A percentile compares a stretch with the other conserved stretches of the same genome.
These are phyloP conservation scores for Silene coronaria DNA, from an alignment of 179 eudicot species.

Conservation along the genomic window DNA sequence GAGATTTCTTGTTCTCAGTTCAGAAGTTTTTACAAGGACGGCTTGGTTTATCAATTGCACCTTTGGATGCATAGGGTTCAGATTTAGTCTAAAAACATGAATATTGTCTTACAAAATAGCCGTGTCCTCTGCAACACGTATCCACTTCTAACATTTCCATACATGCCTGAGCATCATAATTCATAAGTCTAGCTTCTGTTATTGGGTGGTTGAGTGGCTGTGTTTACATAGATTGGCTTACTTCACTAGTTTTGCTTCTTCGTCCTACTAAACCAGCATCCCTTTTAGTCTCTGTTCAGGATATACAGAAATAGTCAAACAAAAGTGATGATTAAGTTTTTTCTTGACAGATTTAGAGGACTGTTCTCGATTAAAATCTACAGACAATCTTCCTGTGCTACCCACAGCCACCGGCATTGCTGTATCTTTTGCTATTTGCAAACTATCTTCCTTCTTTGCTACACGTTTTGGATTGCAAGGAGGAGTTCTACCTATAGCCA, in stretches of 20 bases:
- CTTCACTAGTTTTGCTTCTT: too few relatives aligned
- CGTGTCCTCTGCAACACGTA: too few relatives aligned
- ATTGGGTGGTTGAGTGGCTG: too few relatives aligned
- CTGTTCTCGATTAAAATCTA: slow-evolving; percentile 20
- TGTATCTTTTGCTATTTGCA: slow-evolving; percentile 60
- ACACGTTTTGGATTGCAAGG: slow-evolving; percentile 40
- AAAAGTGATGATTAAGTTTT: background rate
- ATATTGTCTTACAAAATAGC: too few relatives aligned
- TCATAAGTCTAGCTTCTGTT: too few relatives aligned
- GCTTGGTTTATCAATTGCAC: background rate
- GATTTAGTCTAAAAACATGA: background rate
- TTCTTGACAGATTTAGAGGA: slow-evolving; percentile 31
- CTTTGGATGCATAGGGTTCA: background rate
- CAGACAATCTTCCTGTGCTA: slow-evolving; percentile 31
- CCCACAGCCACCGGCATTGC: slow-evolving; percentile 52
- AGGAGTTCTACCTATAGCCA: slow-evolving; percentile 49
- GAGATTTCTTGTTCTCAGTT: background rate
- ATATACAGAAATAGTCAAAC: background rate
- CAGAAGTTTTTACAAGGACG: background rate
- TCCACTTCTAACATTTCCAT: too few relatives aligned
- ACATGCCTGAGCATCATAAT: too few relatives aligned
- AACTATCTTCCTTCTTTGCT: slow-evolving; percentile 32
- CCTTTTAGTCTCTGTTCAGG: background rate
- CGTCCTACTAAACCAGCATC: too few relatives aligned
- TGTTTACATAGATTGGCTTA: too few relatives aligned